A percentile compares a stretch with the other conserved stretches of the same genome.
Conservation (phyloP, 192 early-diverging fungal genomes). For the Pilobolus umbonatus region DNA sequence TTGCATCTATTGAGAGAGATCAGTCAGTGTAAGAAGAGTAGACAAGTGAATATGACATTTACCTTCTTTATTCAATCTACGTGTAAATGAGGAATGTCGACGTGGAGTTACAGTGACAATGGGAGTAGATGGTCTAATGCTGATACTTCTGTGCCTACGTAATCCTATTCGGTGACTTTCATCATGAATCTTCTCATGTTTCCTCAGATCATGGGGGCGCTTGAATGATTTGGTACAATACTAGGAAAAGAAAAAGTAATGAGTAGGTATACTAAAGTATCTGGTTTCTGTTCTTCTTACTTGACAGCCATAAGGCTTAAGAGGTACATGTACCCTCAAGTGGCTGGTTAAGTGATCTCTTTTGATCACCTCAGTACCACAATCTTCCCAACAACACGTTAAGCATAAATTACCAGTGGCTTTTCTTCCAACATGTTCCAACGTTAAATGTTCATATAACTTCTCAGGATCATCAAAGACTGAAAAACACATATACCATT, state of each 20-base stretch:
- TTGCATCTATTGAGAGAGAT: no score
- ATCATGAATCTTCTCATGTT: conserved; percentile 83
- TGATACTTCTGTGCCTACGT: no score
- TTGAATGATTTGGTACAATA: conserved; percentile 81
- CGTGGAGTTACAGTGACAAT: conserved; percentile 30
- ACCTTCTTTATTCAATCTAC: no score
- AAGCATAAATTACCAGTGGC: conserved; percentile 81
- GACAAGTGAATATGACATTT: no score
- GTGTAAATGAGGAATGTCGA: no score
- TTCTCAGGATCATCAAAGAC: conserved; percentile 18
- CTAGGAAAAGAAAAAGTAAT: no score
- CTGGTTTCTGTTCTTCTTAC: no score
- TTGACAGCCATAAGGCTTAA: no score
- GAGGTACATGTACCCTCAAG: conserved; percentile 23
- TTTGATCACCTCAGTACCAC: conserved; percentile 43
- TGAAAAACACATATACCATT: conserved; percentile 7
- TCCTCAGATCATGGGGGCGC: conserved; percentile 89
- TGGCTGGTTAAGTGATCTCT: conserved; percentile 25
- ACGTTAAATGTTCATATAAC: conserved; percentile 45
- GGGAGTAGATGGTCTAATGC: no score
- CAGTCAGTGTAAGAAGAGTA: no score
- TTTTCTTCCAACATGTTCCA: conserved; percentile 87
- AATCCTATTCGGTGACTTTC: no score
- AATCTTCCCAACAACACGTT: conserved; percentile 80
- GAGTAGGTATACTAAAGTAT: no score